These are phyloP conservation scores for Hyphopichia buzzinii DNA, from an alignment of 1,139 yeast genomes.

Conservation along the genomic window DNA sequence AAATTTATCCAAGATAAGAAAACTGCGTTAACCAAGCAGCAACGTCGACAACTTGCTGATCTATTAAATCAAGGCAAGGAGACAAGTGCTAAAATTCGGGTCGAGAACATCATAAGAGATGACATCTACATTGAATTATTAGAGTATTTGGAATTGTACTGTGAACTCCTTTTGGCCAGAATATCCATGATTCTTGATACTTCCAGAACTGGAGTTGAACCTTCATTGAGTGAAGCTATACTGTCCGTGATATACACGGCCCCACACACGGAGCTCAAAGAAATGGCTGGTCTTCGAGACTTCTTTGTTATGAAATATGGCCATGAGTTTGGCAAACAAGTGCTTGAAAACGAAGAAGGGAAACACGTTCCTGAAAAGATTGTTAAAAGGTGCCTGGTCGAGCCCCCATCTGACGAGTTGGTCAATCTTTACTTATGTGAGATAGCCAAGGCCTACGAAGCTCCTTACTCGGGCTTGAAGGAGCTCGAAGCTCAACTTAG, in stretches of 20 bases:
- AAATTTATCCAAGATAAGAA: slow-evolving; percentile 81
- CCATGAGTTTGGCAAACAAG: slow-evolving; percentile 54
- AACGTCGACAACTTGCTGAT: slow-evolving; percentile 73
- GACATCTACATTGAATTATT: slow-evolving; percentile 80
- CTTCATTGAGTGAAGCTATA: slow-evolving; percentile 72
- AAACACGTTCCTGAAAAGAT: slow-evolving; percentile 65
- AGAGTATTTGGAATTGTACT: slow-evolving; percentile 77
- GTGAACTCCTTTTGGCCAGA: slow-evolving; percentile 80
- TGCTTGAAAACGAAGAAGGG: slow-evolving; percentile 53
- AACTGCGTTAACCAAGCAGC: slow-evolving; percentile 77
- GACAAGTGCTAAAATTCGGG: slow-evolving; percentile 79
- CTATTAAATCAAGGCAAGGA: slow-evolving; percentile 70
- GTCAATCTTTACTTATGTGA: slow-evolving; percentile 74
- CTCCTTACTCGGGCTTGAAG: slow-evolving; percentile 62
- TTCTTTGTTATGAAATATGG: slow-evolving; percentile 65
- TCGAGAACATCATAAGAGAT: slow-evolving; percentile 81
- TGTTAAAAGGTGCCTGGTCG: slow-evolving; percentile 57
- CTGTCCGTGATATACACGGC: slow-evolving; percentile 69
- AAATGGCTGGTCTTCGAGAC: slow-evolving; percentile 60
- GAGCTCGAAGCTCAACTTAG: slow-evolving; percentile 27
- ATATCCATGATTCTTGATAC: slow-evolving; percentile 53
- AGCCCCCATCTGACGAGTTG: slow-evolving; percentile 64
- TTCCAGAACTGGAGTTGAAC: slow-evolving; percentile 46
- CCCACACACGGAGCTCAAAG: slow-evolving; percentile 74
- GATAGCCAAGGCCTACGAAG: slow-evolving; percentile 77